phyloP scores from a whole-genome alignment of 257 asterid genomes.

The Solanum stenotomum region DNA sequence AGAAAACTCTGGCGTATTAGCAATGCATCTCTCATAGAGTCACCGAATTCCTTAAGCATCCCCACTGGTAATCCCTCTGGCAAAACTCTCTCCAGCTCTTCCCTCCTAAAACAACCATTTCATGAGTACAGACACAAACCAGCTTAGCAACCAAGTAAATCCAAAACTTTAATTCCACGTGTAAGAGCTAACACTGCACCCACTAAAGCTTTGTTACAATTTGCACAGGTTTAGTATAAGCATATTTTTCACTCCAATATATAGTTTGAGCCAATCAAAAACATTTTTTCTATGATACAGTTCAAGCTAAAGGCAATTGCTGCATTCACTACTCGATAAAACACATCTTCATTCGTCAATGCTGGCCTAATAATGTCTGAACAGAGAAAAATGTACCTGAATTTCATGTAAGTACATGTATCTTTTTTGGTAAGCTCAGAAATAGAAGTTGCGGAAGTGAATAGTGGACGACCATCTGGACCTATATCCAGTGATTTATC shows the following conservation, averaged over 20 bases:
- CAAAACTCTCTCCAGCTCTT: constrained; percentile 48
- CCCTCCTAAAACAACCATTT: constrained; percentile 36
- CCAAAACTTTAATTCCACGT: neutral
- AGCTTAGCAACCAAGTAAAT: neutral
- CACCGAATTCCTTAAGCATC: constrained; percentile 90
- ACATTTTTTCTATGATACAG: neutral
- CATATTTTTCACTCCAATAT: neutral
- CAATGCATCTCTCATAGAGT: constrained; percentile 73
- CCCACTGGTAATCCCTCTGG: constrained; percentile 94
- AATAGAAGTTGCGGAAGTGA: constrained; percentile 47
- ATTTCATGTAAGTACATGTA: constrained; percentile 48
- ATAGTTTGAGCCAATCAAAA: neutral
- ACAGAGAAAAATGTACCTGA: constrained; percentile 36
- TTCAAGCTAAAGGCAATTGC: neutral
- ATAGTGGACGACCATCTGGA: constrained; percentile 71
- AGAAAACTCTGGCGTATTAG: constrained; percentile 70
- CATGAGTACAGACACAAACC: neutral
- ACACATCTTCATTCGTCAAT: neutral
- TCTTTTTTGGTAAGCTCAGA: constrained; percentile 50
- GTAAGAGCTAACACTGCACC: neutral
- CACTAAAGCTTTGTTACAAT: neutral
- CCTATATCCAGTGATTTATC: constrained; percentile 71
- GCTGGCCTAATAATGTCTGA: neutral
- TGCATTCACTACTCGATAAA: neutral
- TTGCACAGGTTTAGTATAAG: neutral